Percentiles rank a stretch among this genome's conserved stretches.
phyloP scores from a whole-genome alignment of 148 eudicot species.

The Tetragonia tetragonoides region DNA sequence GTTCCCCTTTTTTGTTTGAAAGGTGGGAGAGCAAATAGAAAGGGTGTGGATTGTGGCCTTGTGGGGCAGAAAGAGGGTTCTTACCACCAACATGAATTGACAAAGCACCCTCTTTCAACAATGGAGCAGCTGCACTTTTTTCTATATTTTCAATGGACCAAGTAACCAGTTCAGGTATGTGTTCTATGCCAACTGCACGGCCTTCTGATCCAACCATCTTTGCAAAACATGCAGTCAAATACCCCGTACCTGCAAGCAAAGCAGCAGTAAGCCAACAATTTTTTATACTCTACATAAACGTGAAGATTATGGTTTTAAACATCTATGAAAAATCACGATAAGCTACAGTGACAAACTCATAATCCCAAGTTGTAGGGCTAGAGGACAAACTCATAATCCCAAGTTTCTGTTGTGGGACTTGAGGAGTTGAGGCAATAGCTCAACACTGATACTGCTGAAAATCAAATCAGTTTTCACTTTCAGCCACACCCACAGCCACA shows the following conservation, averaged over 20 bases:
- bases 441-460: background rate
- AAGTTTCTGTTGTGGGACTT: background rate
- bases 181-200: constrained; percentile 88
- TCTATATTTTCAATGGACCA: constrained; percentile 63
- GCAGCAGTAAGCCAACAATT: background rate
- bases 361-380: background rate
- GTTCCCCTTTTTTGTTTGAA: no score
- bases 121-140: constrained; percentile 78
- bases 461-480: background rate
- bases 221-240: constrained; percentile 95
- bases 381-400: background rate
- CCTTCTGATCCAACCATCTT: constrained; percentile 91
- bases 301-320: background rate
- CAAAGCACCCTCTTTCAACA: constrained; percentile 68
- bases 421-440: background rate
- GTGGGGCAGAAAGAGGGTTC: background rate
- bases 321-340: background rate
- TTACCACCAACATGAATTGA: constrained; percentile 82
- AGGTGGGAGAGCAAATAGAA: no score
- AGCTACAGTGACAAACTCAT: background rate
- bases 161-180: constrained; percentile 78
- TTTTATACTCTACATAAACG: background rate
- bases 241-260: constrained; percentile 74
- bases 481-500: background rate
- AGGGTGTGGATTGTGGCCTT: background rate